Evolutionary conservation across 2,329 filamentous ascomycete species (phyloP).

Genomic region (Passalora sequoiae): DNA sequence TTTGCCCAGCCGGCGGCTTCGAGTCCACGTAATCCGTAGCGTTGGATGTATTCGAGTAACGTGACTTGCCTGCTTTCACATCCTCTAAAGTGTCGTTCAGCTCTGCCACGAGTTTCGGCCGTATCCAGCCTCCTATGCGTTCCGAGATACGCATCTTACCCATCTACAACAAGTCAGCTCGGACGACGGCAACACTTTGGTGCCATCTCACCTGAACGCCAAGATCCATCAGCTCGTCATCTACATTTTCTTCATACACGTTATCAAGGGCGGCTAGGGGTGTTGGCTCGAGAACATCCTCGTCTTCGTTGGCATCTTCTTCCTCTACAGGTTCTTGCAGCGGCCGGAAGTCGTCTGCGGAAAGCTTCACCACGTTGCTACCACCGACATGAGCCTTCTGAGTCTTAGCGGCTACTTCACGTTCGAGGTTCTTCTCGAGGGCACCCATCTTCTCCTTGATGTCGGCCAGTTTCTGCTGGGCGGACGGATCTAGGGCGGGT

Average conservation of each 20-base stretch:
- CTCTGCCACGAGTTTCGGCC: constrained; percentile 66
- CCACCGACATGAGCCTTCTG: constrained; percentile 25
- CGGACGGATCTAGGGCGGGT: constrained; percentile 62
- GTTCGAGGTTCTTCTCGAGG: constrained; percentile 63
- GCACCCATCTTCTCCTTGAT: constrained; percentile 75
- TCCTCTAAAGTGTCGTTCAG: constrained; percentile 41
- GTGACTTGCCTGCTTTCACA: constrained; percentile 26
- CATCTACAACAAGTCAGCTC: constrained; percentile 65
- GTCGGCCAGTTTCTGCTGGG: constrained; percentile 65
- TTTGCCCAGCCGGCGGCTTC: constrained; percentile 17
- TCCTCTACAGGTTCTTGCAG: constrained; percentile 54
- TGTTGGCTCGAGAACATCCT: constrained; percentile 57
- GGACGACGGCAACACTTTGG: constrained; percentile 16
- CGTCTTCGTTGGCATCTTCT: constrained; percentile 50
- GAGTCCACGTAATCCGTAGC: constrained; percentile 19
- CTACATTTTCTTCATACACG: constrained; percentile 60
- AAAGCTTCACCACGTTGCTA: constrained; percentile 20
- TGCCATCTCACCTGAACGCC: constrained; percentile 50
- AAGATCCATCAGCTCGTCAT: constrained; percentile 66
- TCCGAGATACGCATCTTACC: constrained; percentile 70
- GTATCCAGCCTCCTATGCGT: constrained; percentile 65
- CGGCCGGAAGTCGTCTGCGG: constrained; percentile 27
- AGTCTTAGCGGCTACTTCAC: constrained; percentile 54
- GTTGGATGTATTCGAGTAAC: constrained; percentile 15
- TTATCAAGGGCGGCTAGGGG: constrained; percentile 60